phyloP scores from a whole-genome alignment of 176 grass and related monocot species.

The Poa pratensis region DNA sequence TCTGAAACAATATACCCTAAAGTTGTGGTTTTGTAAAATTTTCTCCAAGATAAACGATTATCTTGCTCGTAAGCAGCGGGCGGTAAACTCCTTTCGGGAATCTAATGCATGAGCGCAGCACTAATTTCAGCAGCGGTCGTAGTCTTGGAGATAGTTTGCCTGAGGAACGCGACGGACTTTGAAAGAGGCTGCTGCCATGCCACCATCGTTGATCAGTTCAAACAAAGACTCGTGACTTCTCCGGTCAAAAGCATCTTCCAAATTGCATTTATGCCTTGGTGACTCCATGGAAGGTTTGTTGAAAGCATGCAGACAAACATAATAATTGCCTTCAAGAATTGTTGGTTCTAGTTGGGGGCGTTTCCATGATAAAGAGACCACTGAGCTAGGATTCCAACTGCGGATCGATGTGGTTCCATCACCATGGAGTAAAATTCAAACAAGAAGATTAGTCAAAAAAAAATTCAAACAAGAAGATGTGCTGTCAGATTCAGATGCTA shows the following conservation, averaged over 20 bases:
- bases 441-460: too few relatives aligned
- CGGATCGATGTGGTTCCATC: neutral
- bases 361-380: neutral
- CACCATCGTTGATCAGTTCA: constrained; percentile 48
- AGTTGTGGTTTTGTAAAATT: too few relatives aligned
- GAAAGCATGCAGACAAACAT: neutral
- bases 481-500: neutral
- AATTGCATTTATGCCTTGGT: constrained; percentile 25
- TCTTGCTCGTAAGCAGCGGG: neutral
- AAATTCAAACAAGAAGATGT: neutral
- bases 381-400: neutral
- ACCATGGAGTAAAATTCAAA: neutral
- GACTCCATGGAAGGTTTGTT: constrained; percentile 6
- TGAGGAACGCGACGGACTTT: constrained; percentile 2
- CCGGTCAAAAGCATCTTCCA: constrained; percentile 41
- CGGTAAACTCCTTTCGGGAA: neutral
- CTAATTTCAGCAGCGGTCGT: neutral
- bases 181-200: neutral
- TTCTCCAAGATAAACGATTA: too few relatives aligned
- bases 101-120: neutral
- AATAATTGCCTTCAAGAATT: constrained; percentile 8
- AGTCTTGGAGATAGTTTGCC: constrained; percentile 16
- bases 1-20: too few relatives aligned
- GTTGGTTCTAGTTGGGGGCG: neutral
- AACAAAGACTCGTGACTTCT: constrained; percentile 24